Percentiles rank a stretch among this genome's conserved stretches.
These are phyloP conservation scores for Jaminaea rosea DNA, from an alignment of 1,284 basidiomycete species.

Conservation along the genomic window DNA sequence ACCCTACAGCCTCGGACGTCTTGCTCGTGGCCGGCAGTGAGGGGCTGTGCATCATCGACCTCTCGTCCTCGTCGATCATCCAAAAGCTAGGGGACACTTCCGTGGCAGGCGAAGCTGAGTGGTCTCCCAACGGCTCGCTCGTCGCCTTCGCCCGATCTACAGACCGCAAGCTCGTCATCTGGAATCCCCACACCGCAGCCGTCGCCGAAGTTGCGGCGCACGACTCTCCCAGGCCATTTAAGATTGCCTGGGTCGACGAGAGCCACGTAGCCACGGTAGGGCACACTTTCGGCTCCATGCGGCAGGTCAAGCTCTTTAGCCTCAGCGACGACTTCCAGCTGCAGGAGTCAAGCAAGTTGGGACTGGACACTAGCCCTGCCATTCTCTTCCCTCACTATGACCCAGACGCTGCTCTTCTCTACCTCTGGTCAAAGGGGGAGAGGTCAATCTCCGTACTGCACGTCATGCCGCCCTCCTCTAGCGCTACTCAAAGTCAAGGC, in stretches of 20 bases:
- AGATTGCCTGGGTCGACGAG: slow-evolving; percentile 49
- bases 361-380: slow-evolving; percentile 51
- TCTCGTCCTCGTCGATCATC: too few relatives aligned
- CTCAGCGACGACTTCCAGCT: slow-evolving; percentile 14
- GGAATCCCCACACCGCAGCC: slow-evolving; percentile 46
- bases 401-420: slow-evolving; percentile 50
- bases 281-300: slow-evolving; percentile 48
- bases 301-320: slow-evolving; percentile 49
- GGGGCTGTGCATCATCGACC: neutral
- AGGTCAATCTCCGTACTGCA: slow-evolving; percentile 45
- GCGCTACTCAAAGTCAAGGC: too few relatives aligned
- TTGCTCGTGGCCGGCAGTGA: neutral
- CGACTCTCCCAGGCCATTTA: slow-evolving; percentile 44
- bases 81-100: too few relatives aligned
- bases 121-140: slow-evolving; percentile 45
- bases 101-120: slow-evolving; percentile 10
- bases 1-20: neutral
- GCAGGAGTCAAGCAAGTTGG: slow-evolving; percentile 28
- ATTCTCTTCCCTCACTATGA: slow-evolving; percentile 51
- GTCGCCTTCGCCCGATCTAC: slow-evolving; percentile 49
- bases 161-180: slow-evolving; percentile 46
- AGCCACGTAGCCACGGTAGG: slow-evolving; percentile 48
- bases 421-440: slow-evolving; percentile 51
- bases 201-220: slow-evolving; percentile 42
- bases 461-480: neutral